Conservation (phyloP, 2,329 filamentous ascomycete species). For the Paraphaeosphaeria sporulosa region DNA sequence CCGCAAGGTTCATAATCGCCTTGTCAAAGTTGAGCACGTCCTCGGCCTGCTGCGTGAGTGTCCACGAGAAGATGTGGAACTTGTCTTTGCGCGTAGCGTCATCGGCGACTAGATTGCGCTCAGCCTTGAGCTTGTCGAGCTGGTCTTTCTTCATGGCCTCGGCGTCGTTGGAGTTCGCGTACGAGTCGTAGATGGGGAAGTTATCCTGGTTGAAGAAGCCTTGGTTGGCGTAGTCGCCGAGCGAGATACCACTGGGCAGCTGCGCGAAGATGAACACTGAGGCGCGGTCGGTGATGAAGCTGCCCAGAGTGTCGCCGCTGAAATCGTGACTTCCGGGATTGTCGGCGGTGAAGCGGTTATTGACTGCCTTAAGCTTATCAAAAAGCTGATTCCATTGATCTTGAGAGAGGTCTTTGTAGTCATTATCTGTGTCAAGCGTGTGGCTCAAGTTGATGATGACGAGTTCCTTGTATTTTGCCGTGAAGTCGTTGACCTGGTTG, state of each 20-base stretch:
- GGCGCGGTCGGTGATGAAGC: slow-evolving; percentile 48
- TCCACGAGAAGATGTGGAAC: slow-evolving; percentile 49
- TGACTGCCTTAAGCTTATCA: slow-evolving; percentile 50
- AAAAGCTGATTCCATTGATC: slow-evolving; percentile 55
- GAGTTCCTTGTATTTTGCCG: slow-evolving; percentile 54
- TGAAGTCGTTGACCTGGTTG: slow-evolving; percentile 56
- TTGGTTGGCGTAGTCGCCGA: slow-evolving; percentile 40
- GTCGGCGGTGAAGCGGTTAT: slow-evolving; percentile 48
- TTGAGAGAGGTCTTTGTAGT: slow-evolving; percentile 48
- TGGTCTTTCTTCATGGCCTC: slow-evolving; percentile 47
- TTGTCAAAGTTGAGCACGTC: slow-evolving; percentile 44
- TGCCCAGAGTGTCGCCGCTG: slow-evolving; percentile 40
- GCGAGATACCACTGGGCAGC: slow-evolving; percentile 35
- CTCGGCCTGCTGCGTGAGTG: slow-evolving; percentile 43
- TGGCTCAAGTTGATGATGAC: slow-evolving; percentile 59
- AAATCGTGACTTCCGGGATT: slow-evolving; percentile 39
- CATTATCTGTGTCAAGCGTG: slow-evolving; percentile 52
- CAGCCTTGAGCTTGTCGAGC: slow-evolving; percentile 43
- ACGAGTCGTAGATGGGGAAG: slow-evolving; percentile 47
- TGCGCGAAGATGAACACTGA: slow-evolving; percentile 48
- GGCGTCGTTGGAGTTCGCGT: slow-evolving; percentile 45
- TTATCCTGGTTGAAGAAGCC: slow-evolving; percentile 46
- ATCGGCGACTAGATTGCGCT: slow-evolving; percentile 39
- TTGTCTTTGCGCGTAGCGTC: slow-evolving; percentile 33
- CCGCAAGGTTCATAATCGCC: slow-evolving; percentile 45